Percentiles rank a stretch among this genome's conserved stretches.
These are phyloP conservation scores for Suhomyces sp. DNA, from an alignment of 805 yeast genomes.

Conservation along the genomic window DNA sequence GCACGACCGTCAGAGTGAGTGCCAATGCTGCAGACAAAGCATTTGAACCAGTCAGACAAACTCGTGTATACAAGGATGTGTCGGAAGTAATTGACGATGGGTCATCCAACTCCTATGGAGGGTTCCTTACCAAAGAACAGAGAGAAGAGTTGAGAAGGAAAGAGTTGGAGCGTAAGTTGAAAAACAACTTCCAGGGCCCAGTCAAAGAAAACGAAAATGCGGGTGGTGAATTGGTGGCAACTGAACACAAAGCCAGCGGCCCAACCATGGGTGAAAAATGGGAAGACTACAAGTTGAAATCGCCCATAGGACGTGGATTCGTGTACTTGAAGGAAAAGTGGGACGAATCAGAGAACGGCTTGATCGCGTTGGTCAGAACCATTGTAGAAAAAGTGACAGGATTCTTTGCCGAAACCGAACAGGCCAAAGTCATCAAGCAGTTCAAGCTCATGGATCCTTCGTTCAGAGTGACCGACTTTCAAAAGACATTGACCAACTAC, in stretches of 20 bases:
- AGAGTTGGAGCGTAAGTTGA: slow-evolving; percentile 51
- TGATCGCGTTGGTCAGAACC: slow-evolving; percentile 77
- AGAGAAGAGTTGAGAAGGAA: slow-evolving; percentile 64
- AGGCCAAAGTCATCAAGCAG: slow-evolving; percentile 84
- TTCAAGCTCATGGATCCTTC: slow-evolving; percentile 88
- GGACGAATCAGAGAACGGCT: slow-evolving; percentile 94
- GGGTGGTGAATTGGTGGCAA: slow-evolving; percentile 77
- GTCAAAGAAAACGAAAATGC: slow-evolving; percentile 79
- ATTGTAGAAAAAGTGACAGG: slow-evolving; percentile 78
- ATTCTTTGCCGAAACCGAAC: slow-evolving; percentile 93
- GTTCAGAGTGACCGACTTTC: slow-evolving; percentile 75
- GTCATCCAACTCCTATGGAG: slow-evolving; percentile 85
- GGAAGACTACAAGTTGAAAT: slow-evolving; percentile 62
- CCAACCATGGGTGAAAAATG: slow-evolving; percentile 64
- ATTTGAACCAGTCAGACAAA: slow-evolving; percentile 89
- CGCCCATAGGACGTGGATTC: slow-evolving; percentile 64
- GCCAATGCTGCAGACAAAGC: slow-evolving; percentile 87
- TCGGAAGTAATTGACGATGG: slow-evolving; percentile 90
- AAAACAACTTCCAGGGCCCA: slow-evolving; percentile 61
- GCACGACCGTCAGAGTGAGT: slow-evolving; percentile 75
- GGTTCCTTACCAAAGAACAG: slow-evolving; percentile 80
- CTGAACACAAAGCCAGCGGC: slow-evolving; percentile 73
- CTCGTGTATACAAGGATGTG: slow-evolving; percentile 85
- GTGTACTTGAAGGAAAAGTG: slow-evolving; percentile 64
- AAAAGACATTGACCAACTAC: slow-evolving; percentile 81